A percentile compares a stretch with the other conserved stretches of the same genome.
These are phyloP conservation scores for Penicillium sp. DNA, from an alignment of 2,329 filamentous ascomycete genomes.

Conservation along the genomic window DNA sequence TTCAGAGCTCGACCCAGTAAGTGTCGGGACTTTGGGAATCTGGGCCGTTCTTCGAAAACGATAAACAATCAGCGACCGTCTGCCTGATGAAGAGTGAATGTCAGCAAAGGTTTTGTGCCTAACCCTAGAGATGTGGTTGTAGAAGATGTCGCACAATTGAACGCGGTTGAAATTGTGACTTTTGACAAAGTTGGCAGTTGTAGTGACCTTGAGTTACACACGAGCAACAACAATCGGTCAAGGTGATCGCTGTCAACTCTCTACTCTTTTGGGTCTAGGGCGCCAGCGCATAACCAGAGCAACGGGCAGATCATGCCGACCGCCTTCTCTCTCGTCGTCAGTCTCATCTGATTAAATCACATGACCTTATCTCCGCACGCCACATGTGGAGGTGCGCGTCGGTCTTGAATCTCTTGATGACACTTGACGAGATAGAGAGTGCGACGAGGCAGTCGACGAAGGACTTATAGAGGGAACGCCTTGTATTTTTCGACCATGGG, in stretches of 20 bases:
- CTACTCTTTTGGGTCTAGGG: constrained; percentile 38
- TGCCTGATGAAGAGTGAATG: background rate
- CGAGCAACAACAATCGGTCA: constrained; percentile 20
- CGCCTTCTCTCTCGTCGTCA: constrained; percentile 13
- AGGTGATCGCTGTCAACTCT: constrained; percentile 32
- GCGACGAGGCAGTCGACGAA: too few species aligned
- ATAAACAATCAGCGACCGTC: background rate
- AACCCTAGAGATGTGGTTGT: background rate
- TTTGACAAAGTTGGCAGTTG: constrained; percentile 9
- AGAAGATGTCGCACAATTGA: constrained; percentile 8
- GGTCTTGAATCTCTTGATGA: too few species aligned
- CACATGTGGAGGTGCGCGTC: too few species aligned
- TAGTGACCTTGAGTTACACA: constrained; percentile 12
- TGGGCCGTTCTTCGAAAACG: background rate
- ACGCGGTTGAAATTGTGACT: background rate
- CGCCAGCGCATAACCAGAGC: constrained; percentile 35
- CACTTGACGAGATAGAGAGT: too few species aligned
- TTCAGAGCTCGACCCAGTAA: background rate
- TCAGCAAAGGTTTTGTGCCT: background rate
- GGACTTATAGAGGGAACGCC: too few species aligned
- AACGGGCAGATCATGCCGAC: constrained; percentile 28
- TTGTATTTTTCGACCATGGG: constrained; percentile 1
- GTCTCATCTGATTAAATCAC: constrained; percentile 11
- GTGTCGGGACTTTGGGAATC: background rate
- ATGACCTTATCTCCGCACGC: constrained; percentile 20